Conservation (phyloP, 2,329 filamentous ascomycete species). For the Aspergillus terreus region DNA sequence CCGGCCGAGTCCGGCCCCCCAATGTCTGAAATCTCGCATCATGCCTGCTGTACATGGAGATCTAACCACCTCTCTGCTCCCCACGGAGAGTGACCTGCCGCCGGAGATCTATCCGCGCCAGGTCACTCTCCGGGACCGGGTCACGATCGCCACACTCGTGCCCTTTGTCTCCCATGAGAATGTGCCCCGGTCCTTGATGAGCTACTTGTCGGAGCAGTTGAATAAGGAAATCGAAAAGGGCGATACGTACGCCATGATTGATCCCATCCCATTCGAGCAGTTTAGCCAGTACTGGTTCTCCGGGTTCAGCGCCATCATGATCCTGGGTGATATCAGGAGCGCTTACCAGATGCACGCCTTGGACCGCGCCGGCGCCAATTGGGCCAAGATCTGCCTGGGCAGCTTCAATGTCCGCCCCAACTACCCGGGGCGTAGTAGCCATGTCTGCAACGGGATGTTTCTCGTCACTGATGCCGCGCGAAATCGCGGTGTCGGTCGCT, state of each 20-base stretch:
- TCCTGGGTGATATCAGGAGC: conserved; percentile 69
- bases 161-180: conserved; percentile 74
- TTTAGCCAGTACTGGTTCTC: conserved; percentile 88
- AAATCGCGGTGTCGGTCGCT: conserved; percentile 68
- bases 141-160: conserved; percentile 78
- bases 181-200: conserved; percentile 70
- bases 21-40: conserved; percentile 3
- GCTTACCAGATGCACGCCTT: conserved; percentile 50
- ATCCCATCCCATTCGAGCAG: conserved; percentile 66
- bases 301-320: conserved; percentile 84
- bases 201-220: conserved; percentile 77
- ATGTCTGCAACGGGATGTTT: conserved; percentile 77
- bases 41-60: conserved; percentile 39
- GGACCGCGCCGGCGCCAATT: conserved; percentile 61
- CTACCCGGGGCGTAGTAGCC: conserved; percentile 84
- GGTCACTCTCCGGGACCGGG: conserved; percentile 77
- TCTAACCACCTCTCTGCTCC: conserved; percentile 25
- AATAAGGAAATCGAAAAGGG: conserved; percentile 89
- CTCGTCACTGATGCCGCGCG: conserved; percentile 70
- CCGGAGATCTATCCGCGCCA: conserved; percentile 67
- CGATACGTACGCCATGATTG: conserved; percentile 86
- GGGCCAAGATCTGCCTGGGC: conserved; percentile 76
- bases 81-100: conserved; percentile 53
- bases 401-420: conserved; percentile 95
- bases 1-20: conserved; percentile 18